Evolutionary conservation across 371 early-diverging fungal genomes (phyloP).

Genomic region (Circinella umbellata): DNA sequence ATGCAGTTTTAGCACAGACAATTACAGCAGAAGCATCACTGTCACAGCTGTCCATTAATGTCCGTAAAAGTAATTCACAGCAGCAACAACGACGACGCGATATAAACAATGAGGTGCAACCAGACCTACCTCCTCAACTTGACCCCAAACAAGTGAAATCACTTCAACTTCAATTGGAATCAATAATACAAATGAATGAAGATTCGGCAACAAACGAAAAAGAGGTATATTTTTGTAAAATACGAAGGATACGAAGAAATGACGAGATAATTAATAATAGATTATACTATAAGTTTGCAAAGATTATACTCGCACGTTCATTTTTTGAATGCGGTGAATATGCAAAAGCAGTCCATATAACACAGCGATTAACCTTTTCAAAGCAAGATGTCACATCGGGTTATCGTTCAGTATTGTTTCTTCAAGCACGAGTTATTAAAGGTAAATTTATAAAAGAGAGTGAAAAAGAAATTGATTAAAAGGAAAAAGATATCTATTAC

Average conservation of each 20-base stretch:
- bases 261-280: not conserved
- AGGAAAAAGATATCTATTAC: too few relatives aligned
- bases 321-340: conserved; percentile 44
- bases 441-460: conserved; percentile 33
- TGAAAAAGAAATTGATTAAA: not conserved
- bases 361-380: conserved; percentile 33
- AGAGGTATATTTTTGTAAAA: conserved; percentile 27
- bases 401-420: conserved; percentile 55
- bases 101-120: conserved; percentile 27
- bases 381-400: conserved; percentile 46
- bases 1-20: conserved; percentile 51
- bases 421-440: conserved; percentile 57
- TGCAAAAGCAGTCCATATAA: conserved; percentile 33
- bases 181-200: conserved; percentile 25
- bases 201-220: conserved; percentile 23
- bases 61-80: not conserved
- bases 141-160: conserved; percentile 28
- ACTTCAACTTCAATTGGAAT: conserved; percentile 31
- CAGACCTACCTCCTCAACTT: conserved; percentile 27
- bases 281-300: conserved; percentile 37
- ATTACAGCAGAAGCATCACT: conserved; percentile 49
- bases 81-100: not conserved
- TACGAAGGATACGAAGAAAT: conserved; percentile 1
- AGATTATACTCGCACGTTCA: conserved; percentile 45
- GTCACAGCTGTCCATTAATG: conserved; percentile 18